Evolutionary conservation across 2,329 filamentous ascomycete species (phyloP).

Genomic region (Beauveria sp.): DNA sequence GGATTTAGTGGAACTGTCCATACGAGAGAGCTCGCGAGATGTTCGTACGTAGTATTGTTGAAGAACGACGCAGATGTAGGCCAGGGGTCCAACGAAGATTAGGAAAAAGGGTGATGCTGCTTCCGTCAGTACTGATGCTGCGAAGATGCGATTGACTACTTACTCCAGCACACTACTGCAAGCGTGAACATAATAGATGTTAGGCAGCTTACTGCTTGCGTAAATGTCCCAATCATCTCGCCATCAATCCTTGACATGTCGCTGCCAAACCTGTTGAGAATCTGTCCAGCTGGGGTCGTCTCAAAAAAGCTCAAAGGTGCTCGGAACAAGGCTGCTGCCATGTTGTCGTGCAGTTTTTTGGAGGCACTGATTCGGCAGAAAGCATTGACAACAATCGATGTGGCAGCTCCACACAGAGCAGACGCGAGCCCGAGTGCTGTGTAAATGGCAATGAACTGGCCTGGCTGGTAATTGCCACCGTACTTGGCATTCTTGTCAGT

Average conservation of each 20-base stretch:
- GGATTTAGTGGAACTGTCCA: slow-evolving; percentile 82
- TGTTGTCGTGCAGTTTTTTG: slow-evolving; percentile 81
- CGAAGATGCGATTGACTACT: slow-evolving; percentile 64
- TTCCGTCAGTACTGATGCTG: slow-evolving; percentile 68
- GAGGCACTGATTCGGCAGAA: slow-evolving; percentile 95
- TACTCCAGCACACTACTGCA: slow-evolving; percentile 88
- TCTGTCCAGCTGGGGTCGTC: slow-evolving; percentile 80
- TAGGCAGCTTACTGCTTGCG: slow-evolving; percentile 9
- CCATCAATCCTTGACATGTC: slow-evolving; percentile 30
- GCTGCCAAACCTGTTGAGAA: slow-evolving; percentile 86
- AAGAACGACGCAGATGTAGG: slow-evolving; percentile 72
- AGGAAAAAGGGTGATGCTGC: slow-evolving; percentile 65
- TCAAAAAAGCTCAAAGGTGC: slow-evolving; percentile 95
- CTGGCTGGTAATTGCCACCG: slow-evolving; percentile 62
- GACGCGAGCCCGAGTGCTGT: slow-evolving; percentile 80
- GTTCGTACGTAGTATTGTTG: slow-evolving; percentile 88
- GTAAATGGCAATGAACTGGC: slow-evolving; percentile 82
- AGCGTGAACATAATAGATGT: slow-evolving; percentile 17
- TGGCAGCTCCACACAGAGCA: slow-evolving; percentile 68
- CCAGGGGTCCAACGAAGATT: slow-evolving; percentile 66
- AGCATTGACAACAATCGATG: slow-evolving; percentile 88
- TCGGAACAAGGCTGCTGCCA: slow-evolving; percentile 88
- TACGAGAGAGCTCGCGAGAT: slow-evolving; percentile 80
- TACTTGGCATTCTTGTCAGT: slow-evolving; percentile 61
- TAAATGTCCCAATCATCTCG: slow-evolving; percentile 9